Conservation (phyloP, 2,329 filamentous ascomycete genomes). For the Ophiostoma himal-ulmi region DNA sequence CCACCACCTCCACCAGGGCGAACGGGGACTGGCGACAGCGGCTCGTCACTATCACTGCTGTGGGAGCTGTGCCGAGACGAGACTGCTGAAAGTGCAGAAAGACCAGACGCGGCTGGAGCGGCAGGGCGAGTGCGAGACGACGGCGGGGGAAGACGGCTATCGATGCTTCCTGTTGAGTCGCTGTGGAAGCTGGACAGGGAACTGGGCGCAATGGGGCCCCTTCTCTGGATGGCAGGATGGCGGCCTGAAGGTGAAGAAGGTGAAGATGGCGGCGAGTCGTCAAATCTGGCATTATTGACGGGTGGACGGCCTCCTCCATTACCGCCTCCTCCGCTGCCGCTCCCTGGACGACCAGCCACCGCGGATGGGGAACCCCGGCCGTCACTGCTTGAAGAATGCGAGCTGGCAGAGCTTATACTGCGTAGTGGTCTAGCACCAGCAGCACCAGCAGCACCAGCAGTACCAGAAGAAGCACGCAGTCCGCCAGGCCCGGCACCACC, state of each 20-base stretch:
- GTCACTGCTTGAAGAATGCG: background rate
- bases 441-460: background rate
- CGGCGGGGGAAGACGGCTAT: background rate
- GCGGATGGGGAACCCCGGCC: background rate
- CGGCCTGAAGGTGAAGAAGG: background rate
- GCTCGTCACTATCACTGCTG: constrained; percentile 8
- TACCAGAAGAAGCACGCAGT: background rate
- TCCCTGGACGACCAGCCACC: background rate
- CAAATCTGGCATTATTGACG: background rate
- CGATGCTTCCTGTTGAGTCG: background rate
- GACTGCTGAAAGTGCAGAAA: background rate
- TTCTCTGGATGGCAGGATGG: background rate
- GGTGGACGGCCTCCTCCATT: background rate
- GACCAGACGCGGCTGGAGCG: background rate
- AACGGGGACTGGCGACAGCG: background rate
- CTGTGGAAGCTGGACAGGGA: background rate
- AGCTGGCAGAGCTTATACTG: constrained; percentile 8
- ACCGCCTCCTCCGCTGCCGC: background rate
- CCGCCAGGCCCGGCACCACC: background rate
- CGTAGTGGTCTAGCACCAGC: background rate
- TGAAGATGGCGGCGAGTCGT: constrained; percentile 1
- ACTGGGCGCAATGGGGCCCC: background rate
- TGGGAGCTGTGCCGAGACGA: constrained; percentile 1
- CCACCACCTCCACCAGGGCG: background rate
- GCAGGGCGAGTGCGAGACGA: background rate